A percentile compares a stretch with the other conserved stretches of the same genome.
These are phyloP conservation scores for Calonectria naviculata DNA, from an alignment of 2,329 filamentous ascomycete species.

Conservation along the genomic window DNA sequence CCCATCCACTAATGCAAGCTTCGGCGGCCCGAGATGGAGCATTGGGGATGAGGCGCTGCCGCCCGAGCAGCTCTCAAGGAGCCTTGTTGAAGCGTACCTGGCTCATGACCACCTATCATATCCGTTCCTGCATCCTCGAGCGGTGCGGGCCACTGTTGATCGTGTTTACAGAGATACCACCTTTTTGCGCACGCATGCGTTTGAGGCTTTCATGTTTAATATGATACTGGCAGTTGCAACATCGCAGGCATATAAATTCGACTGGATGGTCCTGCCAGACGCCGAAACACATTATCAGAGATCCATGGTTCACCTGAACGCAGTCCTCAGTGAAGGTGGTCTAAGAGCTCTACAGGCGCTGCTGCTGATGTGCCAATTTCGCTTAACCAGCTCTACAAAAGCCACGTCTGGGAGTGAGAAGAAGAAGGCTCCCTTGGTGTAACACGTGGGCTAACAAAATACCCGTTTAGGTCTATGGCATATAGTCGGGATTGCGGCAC, in stretches of 20 bases:
- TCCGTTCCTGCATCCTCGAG: constrained; percentile 50
- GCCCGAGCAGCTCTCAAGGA: constrained; percentile 1
- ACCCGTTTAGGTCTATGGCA: constrained; percentile 53
- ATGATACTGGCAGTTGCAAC: constrained; percentile 57
- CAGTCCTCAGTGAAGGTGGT: constrained; percentile 49
- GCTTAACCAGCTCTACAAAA: constrained; percentile 52
- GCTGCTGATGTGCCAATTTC: constrained; percentile 55
- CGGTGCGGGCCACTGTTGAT: constrained; percentile 9
- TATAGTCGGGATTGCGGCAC: constrained; percentile 53
- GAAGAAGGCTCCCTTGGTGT: not conserved
- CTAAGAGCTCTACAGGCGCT: constrained; percentile 53
- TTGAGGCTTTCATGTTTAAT: constrained; percentile 53
- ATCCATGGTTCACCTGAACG: constrained; percentile 49
- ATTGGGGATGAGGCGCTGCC: constrained; percentile 50
- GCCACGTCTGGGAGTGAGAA: constrained; percentile 38
- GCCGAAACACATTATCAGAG: constrained; percentile 54
- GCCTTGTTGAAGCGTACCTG: constrained; percentile 47
- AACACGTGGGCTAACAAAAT: not conserved
- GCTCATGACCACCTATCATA: constrained; percentile 56
- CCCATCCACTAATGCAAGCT: constrained; percentile 17
- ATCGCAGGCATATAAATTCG: constrained; percentile 54
- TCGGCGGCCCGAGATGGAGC: constrained; percentile 20
- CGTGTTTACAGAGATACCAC: constrained; percentile 40
- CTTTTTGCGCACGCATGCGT: constrained; percentile 42
- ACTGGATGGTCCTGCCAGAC: constrained; percentile 55